Conservation (phyloP, 2,329 filamentous ascomycete species). For the Rosellinia necatrix region DNA sequence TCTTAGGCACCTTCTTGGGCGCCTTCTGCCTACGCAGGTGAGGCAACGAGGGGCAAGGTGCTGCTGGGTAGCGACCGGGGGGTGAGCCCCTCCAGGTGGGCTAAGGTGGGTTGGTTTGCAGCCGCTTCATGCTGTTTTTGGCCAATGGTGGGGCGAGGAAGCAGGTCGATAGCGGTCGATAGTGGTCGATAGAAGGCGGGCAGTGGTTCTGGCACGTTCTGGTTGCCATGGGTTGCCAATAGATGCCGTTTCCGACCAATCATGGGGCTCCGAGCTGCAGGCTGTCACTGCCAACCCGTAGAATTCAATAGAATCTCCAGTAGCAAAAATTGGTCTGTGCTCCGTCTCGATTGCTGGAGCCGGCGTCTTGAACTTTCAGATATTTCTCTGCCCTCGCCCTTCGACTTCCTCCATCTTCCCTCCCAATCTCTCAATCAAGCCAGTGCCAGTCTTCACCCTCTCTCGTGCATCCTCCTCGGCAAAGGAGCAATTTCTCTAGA, state of each 20-base stretch:
- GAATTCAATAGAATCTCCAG: conserved; percentile 42
- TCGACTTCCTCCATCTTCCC: conserved; percentile 20
- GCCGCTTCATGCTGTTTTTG: conserved; percentile 30
- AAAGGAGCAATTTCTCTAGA: conserved; percentile 22
- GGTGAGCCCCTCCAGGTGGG: too few relatives aligned
- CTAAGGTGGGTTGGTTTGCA: conserved; percentile 21
- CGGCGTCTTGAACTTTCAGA: conserved; percentile 21
- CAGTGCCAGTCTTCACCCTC: conserved; percentile 13
- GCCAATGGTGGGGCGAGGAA: conserved; percentile 32
- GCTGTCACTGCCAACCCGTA: conserved; percentile 35
- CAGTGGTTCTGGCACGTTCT: conserved; percentile 28
- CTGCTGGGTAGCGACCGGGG: too few relatives aligned
- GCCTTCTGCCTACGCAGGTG: too few relatives aligned
- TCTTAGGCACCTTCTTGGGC: too few relatives aligned
- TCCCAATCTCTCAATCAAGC: conserved; percentile 20
- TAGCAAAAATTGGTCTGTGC: conserved; percentile 36
- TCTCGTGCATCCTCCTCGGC: conserved; percentile 6
- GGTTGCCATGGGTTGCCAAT: conserved; percentile 30
- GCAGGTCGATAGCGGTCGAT: conserved; percentile 18
- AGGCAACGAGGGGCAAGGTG: too few relatives aligned
- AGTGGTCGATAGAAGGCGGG: conserved; percentile 14
- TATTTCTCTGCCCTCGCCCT: conserved; percentile 31
- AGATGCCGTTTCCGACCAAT: conserved; percentile 29
- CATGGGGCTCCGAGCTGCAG: conserved; percentile 21
- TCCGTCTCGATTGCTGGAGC: conserved; percentile 21